Base-by-base conservation (phyloP, 176 grass and related monocot species). In the Paspalum notatum region DNA sequence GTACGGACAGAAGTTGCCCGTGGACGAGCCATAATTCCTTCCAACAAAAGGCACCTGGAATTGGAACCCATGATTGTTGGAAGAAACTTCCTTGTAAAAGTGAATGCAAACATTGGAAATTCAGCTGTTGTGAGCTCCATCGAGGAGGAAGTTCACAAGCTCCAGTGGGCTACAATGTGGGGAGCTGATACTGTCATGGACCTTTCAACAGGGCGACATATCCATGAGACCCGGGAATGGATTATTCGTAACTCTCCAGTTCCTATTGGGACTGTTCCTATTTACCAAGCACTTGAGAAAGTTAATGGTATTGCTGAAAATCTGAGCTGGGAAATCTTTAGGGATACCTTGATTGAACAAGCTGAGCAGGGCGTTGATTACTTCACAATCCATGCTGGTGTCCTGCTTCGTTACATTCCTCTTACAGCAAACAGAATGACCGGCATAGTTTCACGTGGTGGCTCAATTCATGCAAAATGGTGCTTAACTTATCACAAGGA, bases 91-190 rank as follows among this genome's bases (percentile, higher is more conserved):
- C 84, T 98, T 14, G 95, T 98, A 46, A 98, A 98, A 86, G 84
- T 98, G 39, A 98, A 98, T 78, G 95, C 95, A 43, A 98, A 98
- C 80, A 95, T 98, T 79, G 95, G 95, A 5, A 98, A 98, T 76
- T 98, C 92, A 7, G 92, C 90, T 74, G 92, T 98, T 62, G 86
- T 91, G 61, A 94, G 92, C 86, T 95, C 92, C 62, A 98, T 98
- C 6, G 95, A 98, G 85, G 95, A 98, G 60, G 95, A 98, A 79
- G 95, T 98, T 52, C 92, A 95, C 84, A 98, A 98, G 79, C 92
- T 98, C 86, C 90, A 98, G 77, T 98, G 95, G 95, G 95, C 95
- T 12, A 98, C 95, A 80, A 98, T 98, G 95, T 98, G 95, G 92
- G 95, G 90, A 75, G 95, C 95, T 68, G 95, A 98, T 71, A 98